Conservation (phyloP, 345 rosid species). For the Camelina hispida region DNA sequence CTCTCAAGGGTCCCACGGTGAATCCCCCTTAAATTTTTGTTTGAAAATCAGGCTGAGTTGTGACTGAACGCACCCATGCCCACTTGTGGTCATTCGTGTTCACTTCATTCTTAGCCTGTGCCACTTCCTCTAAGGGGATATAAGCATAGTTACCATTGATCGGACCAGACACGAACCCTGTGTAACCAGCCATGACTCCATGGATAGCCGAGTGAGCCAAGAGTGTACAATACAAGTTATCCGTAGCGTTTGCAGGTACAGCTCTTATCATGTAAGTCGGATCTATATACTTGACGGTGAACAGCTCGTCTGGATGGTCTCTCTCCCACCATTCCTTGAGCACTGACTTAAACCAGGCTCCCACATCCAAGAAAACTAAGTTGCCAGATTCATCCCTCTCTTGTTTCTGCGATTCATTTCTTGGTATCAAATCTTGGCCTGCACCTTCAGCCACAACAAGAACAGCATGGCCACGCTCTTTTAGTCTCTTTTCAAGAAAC, state of each 20-base stretch:
- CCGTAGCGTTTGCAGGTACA: conserved; percentile 81
- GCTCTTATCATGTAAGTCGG: conserved; percentile 96
- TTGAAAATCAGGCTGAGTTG: conserved; percentile 82
- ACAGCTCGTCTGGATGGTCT: conserved; percentile 68
- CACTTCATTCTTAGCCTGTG: conserved; percentile 66
- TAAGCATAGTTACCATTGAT: conserved; percentile 85
- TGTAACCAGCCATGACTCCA: conserved; percentile 89
- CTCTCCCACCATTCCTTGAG: conserved; percentile 75
- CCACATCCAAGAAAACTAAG: conserved; percentile 75
- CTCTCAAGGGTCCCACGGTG: conserved; percentile 15
- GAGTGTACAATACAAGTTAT: conserved; percentile 82
- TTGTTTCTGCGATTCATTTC: conserved; percentile 64
- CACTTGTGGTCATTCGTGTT: conserved; percentile 75
- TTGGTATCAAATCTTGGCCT: conserved; percentile 82
- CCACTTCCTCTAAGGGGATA: conserved; percentile 78
- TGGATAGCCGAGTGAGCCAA: conserved; percentile 90
- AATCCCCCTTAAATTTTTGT: conserved; percentile 12
- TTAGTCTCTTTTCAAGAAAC: conserved; percentile 59
- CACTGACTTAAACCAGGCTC: conserved; percentile 77
- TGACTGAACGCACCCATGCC: conserved; percentile 92
- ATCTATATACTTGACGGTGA: conserved; percentile 85
- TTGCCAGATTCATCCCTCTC: conserved; percentile 92
- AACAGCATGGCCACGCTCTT: conserved; percentile 76
- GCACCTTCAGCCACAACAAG: conserved; percentile 92
- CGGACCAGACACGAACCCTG: conserved; percentile 88